Conservation (phyloP, 1,284 basidiomycete species). For the Golubevia sp. region DNA sequence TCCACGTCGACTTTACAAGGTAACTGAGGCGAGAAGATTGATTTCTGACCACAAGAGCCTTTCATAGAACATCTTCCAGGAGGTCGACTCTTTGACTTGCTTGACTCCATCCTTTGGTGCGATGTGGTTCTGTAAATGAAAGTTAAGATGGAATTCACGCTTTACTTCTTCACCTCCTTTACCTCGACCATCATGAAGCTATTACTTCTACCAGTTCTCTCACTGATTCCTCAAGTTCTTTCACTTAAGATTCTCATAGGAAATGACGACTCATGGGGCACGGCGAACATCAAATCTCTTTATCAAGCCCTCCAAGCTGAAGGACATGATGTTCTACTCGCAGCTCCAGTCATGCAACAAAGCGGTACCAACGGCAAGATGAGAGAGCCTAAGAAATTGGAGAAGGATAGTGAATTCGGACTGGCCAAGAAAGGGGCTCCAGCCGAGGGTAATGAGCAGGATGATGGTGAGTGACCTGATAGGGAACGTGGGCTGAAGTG, state of each 20-base stretch:
- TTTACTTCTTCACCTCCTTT: too few relatives aligned
- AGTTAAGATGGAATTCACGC: too few relatives aligned
- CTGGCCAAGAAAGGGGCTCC: slow-evolving; percentile 5
- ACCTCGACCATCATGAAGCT: too few relatives aligned
- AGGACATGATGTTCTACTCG: slow-evolving; percentile 6
- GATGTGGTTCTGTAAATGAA: too few relatives aligned
- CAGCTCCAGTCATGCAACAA: slow-evolving; percentile 7
- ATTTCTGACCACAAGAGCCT: slow-evolving; percentile 48
- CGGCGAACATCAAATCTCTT: slow-evolving; percentile 11
- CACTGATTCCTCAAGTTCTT: too few relatives aligned
- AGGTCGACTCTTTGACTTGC: background rate
- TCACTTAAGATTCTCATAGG: slow-evolving; percentile 12
- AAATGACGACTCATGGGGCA: slow-evolving; percentile 11
- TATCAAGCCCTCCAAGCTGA: slow-evolving; percentile 1
- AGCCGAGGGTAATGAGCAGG: slow-evolving; percentile 8
- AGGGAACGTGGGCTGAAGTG: too few relatives aligned
- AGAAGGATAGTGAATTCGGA: slow-evolving; percentile 5
- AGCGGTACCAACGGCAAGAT: slow-evolving; percentile 5
- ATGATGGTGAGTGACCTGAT: slow-evolving; percentile 1
- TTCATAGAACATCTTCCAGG: slow-evolving; percentile 42
- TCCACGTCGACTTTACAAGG: slow-evolving; percentile 36
- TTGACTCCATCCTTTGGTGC: too few relatives aligned
- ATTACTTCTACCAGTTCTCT: too few relatives aligned
- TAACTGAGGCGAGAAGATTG: slow-evolving; percentile 36
- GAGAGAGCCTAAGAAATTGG: background rate